Conservation (phyloP, 441 rosid genomes). For the Populus hybrid region DNA sequence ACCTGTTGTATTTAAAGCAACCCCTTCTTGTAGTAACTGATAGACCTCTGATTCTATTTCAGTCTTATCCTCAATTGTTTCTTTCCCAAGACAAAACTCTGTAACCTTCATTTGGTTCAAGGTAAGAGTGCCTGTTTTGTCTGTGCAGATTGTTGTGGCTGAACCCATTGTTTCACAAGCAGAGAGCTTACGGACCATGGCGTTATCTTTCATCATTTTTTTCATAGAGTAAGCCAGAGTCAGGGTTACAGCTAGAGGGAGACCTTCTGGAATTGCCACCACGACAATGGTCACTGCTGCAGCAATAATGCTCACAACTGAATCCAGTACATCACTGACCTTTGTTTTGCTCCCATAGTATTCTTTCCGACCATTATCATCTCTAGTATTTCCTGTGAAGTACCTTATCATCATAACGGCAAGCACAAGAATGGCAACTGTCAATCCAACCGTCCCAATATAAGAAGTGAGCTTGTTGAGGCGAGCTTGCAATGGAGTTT, state of each 20-base stretch:
- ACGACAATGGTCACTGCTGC: slow-evolving; percentile 50
- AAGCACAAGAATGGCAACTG: slow-evolving; percentile 38
- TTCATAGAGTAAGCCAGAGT: slow-evolving; percentile 56
- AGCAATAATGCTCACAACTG: slow-evolving; percentile 30
- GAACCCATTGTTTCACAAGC: slow-evolving; percentile 53
- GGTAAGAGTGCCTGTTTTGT: slow-evolving; percentile 50
- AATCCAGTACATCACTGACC: slow-evolving; percentile 28
- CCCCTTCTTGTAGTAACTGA: slow-evolving; percentile 28
- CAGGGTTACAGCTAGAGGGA: slow-evolving; percentile 51
- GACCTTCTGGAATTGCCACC: slow-evolving; percentile 60
- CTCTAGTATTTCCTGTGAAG: slow-evolving; percentile 40
- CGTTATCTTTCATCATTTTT: slow-evolving; percentile 46
- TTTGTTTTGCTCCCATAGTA: slow-evolving; percentile 24
- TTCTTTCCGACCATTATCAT: slow-evolving; percentile 29
- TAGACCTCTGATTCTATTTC: slow-evolving; percentile 12
- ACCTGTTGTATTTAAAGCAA: slow-evolving; percentile 39
- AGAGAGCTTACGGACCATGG: slow-evolving; percentile 42
- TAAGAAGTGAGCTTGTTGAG: slow-evolving; percentile 41
- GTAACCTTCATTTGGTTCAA: slow-evolving; percentile 39
- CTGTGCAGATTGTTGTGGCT: slow-evolving; percentile 51
- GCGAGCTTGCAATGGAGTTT: slow-evolving; percentile 46
- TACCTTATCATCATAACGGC: slow-evolving; percentile 32
- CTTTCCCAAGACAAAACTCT: slow-evolving; percentile 35
- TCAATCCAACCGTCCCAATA: slow-evolving; percentile 39
- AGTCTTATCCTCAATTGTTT: neutral